These are phyloP conservation scores for Imleria badia DNA, from an alignment of 768 basidiomycete genomes.

Conservation along the genomic window DNA sequence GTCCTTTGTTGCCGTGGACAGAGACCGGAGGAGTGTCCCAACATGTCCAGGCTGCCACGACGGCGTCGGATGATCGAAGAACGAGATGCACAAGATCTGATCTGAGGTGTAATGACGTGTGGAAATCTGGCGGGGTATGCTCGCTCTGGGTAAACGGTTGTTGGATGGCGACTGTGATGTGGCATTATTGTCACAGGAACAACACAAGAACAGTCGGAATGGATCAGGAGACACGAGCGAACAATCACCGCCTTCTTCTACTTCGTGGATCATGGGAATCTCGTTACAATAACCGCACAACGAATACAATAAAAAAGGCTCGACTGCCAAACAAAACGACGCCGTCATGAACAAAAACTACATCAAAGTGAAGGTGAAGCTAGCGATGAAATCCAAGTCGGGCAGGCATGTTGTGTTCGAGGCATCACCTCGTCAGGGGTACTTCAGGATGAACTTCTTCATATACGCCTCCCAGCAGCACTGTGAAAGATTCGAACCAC, in stretches of 20 bases:
- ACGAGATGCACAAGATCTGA: too few relatives aligned
- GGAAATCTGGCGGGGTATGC: neutral
- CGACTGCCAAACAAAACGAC: slow-evolving; percentile 23
- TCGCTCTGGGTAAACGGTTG: slow-evolving; percentile 1
- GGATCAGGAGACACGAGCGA: slow-evolving; percentile 1
- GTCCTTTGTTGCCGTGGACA: neutral
- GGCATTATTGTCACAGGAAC: neutral
- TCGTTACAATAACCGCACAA: neutral
- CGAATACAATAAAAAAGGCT: neutral
- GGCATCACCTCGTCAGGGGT: slow-evolving; percentile 44
- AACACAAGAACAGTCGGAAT: neutral
- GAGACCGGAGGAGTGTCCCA: neutral
- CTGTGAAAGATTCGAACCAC: slow-evolving; percentile 40
- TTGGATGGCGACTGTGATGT: slow-evolving; percentile 3
- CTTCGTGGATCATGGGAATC: neutral
- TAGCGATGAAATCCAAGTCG: neutral
- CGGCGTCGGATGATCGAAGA: neutral
- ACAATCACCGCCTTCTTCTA: slow-evolving; percentile 8
- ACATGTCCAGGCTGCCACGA: neutral
- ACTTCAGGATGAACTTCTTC: slow-evolving; percentile 62
- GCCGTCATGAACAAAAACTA: slow-evolving; percentile 5
- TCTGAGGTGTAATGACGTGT: neutral
- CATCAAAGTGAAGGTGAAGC: slow-evolving; percentile 1
- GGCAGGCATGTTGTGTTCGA: neutral
- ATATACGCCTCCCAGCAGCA: slow-evolving; percentile 65